These are phyloP conservation scores for Calonectria fujianensis DNA, from an alignment of 2,329 filamentous ascomycete genomes.

Conservation along the genomic window DNA sequence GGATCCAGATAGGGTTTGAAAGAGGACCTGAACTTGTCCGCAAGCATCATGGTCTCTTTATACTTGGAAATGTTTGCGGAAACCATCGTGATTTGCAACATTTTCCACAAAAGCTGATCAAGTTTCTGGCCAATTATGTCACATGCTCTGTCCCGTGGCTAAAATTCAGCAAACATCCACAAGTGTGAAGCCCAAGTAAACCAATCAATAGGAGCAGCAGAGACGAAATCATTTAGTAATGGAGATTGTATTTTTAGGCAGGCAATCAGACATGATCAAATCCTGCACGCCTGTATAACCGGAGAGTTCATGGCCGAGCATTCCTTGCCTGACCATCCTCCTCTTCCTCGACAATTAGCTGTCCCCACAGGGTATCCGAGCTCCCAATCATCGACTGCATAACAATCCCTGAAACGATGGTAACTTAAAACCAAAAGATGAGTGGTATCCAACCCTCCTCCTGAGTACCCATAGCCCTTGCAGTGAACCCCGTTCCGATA, in stretches of 20 bases:
- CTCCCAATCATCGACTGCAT: constrained; percentile 54
- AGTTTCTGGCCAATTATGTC: not conserved
- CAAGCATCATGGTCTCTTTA: not conserved
- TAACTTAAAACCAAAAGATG: constrained; percentile 42
- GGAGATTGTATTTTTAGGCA: constrained; percentile 43
- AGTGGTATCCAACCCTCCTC: constrained; percentile 49
- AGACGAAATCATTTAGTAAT: constrained; percentile 10
- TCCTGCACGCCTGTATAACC: constrained; percentile 45
- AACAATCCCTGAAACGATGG: constrained; percentile 49
- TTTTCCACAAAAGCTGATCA: not conserved
- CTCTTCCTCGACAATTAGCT: constrained; percentile 52
- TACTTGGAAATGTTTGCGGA: not conserved
- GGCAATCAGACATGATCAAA: constrained; percentile 45
- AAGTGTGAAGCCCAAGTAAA: not conserved
- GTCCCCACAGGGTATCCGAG: constrained; percentile 55
- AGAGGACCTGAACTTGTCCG: not conserved
- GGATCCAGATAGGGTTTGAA: not conserved
- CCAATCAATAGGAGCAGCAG: not conserved
- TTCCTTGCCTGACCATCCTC: constrained; percentile 37
- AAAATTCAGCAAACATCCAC: not conserved
- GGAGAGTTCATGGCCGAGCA: constrained; percentile 44
- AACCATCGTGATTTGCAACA: constrained; percentile 14
- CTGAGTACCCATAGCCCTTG: constrained; percentile 42
- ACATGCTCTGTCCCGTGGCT: not conserved
- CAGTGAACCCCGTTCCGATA: constrained; percentile 42